Evolutionary conservation across 2,329 filamentous ascomycete genomes (phyloP).

Genomic region (Beauveria pseudobassiana): DNA sequence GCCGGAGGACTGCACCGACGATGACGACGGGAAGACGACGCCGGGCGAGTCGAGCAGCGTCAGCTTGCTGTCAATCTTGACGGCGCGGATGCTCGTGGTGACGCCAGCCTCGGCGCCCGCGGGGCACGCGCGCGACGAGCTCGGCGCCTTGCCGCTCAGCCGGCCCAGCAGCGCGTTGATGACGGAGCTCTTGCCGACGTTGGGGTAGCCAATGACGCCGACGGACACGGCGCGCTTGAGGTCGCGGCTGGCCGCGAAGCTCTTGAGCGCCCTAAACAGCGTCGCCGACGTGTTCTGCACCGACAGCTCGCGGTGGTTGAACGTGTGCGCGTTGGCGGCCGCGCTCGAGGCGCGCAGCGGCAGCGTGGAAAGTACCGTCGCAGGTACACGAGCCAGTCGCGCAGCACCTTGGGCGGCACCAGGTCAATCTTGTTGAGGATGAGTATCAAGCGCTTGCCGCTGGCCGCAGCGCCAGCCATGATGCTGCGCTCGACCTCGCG

Average conservation of each 20-base stretch:
- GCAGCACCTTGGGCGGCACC: slow-evolving; percentile 72
- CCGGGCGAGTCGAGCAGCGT: slow-evolving; percentile 91
- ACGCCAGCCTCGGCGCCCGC: slow-evolving; percentile 88
- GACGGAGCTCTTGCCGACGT: slow-evolving; percentile 92
- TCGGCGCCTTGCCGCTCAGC: slow-evolving; percentile 56
- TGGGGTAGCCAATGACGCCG: slow-evolving; percentile 90
- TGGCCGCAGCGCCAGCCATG: slow-evolving; percentile 70
- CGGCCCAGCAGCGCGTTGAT: slow-evolving; percentile 86
- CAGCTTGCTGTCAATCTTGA: slow-evolving; percentile 92
- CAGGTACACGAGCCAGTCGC: slow-evolving; percentile 76
- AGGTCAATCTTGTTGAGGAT: slow-evolving; percentile 95
- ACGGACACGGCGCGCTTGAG: slow-evolving; percentile 86
- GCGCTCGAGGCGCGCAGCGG: slow-evolving; percentile 78
- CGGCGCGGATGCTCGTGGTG: slow-evolving; percentile 77
- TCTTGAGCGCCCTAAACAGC: slow-evolving; percentile 83
- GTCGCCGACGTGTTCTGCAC: slow-evolving; percentile 78
- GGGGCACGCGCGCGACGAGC: slow-evolving; percentile 61
- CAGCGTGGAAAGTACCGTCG: slow-evolving; percentile 82
- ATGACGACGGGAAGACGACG: slow-evolving; percentile 79
- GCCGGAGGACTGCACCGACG: slow-evolving; percentile 27
- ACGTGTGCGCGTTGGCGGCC: slow-evolving; percentile 79
- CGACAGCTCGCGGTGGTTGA: slow-evolving; percentile 85
- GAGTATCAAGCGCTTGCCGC: slow-evolving; percentile 81
- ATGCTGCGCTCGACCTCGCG: slow-evolving; percentile 85
- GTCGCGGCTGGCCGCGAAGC: slow-evolving; percentile 74